These are phyloP conservation scores for Arthrobotrys conoides DNA, from an alignment of 2,329 filamentous ascomycete species.

Conservation along the genomic window DNA sequence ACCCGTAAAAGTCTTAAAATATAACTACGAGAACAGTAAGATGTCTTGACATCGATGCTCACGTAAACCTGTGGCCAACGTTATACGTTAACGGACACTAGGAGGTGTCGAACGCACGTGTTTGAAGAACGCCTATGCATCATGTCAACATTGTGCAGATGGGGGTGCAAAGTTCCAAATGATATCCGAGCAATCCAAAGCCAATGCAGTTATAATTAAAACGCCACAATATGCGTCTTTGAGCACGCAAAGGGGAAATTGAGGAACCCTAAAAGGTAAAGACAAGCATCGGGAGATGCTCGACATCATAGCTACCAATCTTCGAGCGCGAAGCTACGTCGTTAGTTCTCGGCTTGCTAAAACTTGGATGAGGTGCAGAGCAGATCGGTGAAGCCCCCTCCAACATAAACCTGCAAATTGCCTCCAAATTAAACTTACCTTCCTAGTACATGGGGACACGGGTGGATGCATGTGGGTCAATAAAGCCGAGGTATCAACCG, in stretches of 20 bases:
- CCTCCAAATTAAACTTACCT: slow-evolving; percentile 41
- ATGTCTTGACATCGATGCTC: not conserved
- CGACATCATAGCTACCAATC: slow-evolving; percentile 7
- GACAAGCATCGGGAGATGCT: not conserved
- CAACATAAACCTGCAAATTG: slow-evolving; percentile 22
- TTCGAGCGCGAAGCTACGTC: not conserved
- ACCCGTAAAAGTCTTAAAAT: not conserved
- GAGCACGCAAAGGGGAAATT: not conserved
- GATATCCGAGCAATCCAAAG: not conserved
- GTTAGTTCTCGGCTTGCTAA: slow-evolving; percentile 15
- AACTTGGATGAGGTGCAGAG: slow-evolving; percentile 31
- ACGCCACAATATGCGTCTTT: slow-evolving; percentile 14
- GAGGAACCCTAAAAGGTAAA: not conserved
- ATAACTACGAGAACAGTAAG: not conserved
- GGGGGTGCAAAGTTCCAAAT: not conserved
- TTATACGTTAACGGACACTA: not conserved
- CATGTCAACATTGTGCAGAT: slow-evolving; percentile 18
- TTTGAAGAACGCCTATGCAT: slow-evolving; percentile 6
- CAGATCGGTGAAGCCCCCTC: slow-evolving; percentile 19
- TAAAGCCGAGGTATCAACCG: slow-evolving; percentile 51
- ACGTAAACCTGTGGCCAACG: not conserved
- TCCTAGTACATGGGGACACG: slow-evolving; percentile 33
- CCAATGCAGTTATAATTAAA: slow-evolving; percentile 1
- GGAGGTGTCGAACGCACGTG: slow-evolving; percentile 7
- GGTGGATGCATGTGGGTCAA: slow-evolving; percentile 47